A percentile compares a stretch with the other conserved stretches of the same genome.
Conservation (phyloP, 1,284 basidiomycete genomes). For the Microbotryum saponariae region DNA sequence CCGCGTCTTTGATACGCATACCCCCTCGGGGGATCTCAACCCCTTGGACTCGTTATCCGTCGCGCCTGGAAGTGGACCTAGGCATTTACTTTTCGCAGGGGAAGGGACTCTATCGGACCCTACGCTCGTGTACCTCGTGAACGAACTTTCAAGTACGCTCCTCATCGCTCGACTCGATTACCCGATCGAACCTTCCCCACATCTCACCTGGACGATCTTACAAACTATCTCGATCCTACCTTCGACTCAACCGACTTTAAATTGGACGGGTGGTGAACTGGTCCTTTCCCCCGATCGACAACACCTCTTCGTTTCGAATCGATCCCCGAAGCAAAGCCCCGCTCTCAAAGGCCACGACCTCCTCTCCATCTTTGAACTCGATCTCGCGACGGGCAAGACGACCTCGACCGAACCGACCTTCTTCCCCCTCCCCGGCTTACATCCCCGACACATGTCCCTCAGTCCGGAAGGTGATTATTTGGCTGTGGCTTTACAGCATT, state of each 20-base stretch:
- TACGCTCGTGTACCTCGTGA: constrained; percentile 26
- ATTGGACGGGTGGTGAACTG: constrained; percentile 27
- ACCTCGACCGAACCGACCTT: background rate
- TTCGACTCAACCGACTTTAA: background rate
- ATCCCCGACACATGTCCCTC: constrained; percentile 18
- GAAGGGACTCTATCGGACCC: background rate
- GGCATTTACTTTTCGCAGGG: constrained; percentile 19
- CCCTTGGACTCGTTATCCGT: background rate
- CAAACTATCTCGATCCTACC: constrained; percentile 16
- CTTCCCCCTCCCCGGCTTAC: constrained; percentile 11
- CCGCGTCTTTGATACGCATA: constrained; percentile 9
- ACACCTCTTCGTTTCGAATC: constrained; percentile 26
- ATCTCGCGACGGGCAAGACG: constrained; percentile 5
- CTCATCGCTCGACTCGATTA: constrained; percentile 17
- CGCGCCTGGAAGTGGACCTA: constrained; percentile 17
- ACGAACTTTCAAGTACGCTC: constrained; percentile 18
- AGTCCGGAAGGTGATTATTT: constrained; percentile 14
- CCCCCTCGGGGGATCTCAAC: background rate
- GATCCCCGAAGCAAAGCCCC: constrained; percentile 17
- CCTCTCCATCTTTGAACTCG: constrained; percentile 16
- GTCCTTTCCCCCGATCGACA: constrained; percentile 3
- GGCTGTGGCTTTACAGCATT: constrained; percentile 17
- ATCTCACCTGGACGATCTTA: constrained; percentile 6
- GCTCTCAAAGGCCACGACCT: constrained; percentile 12
- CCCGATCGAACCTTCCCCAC: background rate